These are phyloP conservation scores for Domatiomyces catenatus DNA, from an alignment of 2,329 filamentous ascomycete species.

Conservation along the genomic window DNA sequence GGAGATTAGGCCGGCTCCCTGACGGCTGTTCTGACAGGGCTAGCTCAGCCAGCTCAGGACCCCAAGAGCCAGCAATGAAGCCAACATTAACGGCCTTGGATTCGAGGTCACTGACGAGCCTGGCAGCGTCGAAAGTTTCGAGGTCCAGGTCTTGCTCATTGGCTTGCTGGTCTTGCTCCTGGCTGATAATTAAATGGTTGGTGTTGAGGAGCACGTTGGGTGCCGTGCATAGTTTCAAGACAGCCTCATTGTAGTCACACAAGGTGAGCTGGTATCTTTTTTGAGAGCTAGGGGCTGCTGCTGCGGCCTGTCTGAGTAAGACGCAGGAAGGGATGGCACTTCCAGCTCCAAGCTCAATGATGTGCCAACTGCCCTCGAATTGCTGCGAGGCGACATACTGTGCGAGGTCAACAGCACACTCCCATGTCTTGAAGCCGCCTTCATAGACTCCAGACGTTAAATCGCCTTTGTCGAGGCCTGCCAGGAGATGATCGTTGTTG, in stretches of 20 bases:
- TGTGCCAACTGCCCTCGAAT: slow-evolving; percentile 12
- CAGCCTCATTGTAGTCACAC: slow-evolving; percentile 46
- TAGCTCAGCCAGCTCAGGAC: slow-evolving; percentile 31
- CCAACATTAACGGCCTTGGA: slow-evolving; percentile 32
- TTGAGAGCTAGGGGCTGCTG: background rate
- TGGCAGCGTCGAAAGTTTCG: slow-evolving; percentile 34
- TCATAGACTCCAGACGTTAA: slow-evolving; percentile 45
- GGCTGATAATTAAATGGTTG: background rate
- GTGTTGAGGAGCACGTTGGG: slow-evolving; percentile 46
- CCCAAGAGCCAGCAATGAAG: slow-evolving; percentile 47
- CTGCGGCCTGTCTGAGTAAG: slow-evolving; percentile 33
- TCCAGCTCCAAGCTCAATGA: slow-evolving; percentile 44
- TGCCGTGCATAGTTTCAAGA: slow-evolving; percentile 44
- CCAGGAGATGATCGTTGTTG: slow-evolving; percentile 29
- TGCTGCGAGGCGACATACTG: slow-evolving; percentile 8
- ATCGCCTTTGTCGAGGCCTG: slow-evolving; percentile 39
- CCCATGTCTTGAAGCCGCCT: slow-evolving; percentile 55
- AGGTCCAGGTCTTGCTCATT: slow-evolving; percentile 20
- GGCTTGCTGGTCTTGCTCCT: background rate
- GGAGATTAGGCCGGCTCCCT: background rate
- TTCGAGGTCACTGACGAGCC: slow-evolving; percentile 31
- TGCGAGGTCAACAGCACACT: slow-evolving; percentile 47
- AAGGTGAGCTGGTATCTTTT: slow-evolving; percentile 37
- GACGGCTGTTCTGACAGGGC: slow-evolving; percentile 16
- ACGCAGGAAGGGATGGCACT: slow-evolving; percentile 43